Evolutionary conservation across 2,329 filamentous ascomycete species (phyloP), one percentile per base, ranked within the genome.

Genomic region (Ampelomyces quisqualis): DNA sequence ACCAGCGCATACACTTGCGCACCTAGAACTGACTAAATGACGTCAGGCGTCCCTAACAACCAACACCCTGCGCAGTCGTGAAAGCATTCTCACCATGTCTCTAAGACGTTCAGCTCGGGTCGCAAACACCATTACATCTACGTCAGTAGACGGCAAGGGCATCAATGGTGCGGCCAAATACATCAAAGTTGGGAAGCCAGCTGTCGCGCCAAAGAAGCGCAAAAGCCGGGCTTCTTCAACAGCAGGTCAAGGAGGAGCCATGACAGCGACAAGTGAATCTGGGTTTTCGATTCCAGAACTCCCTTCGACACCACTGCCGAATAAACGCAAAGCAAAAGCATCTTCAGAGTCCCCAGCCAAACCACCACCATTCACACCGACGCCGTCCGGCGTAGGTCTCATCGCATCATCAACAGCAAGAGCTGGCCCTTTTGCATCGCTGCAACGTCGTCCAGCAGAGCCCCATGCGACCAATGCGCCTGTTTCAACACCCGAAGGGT

Each of bases 401-500:
- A 74, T 78, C 52, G 63, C 54, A 9, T 61, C 58, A 3, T 14
- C 46, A 29, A 45, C 51, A 2, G 26, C 23, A n/a, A n/a, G n/a
- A n/a, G n/a, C n/a, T n/a, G n/a, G n/a, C n/a, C n/a, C n/a, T n/a
- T n/a, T 53, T 2, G 45, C 38, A 1, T 67, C 67, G 15, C 14
- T 40, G 6, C 56, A 55, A 26, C 67, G 73, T 36, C 77, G 84
- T 17, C 76, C 85, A 2, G 84, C 82, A 10, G 75, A 82, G 49
- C 81, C 84, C 0, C 77, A 78, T 51, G 70, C 73, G 10, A 86
- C 84, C 29, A 88, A 89, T 62, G 86, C 85, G 1, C 76, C 80
- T 1, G 73, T 90, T 7, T 68, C 87, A n/a, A 88, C 86, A 0
- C 85, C 86, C 2, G 78, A 83, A 59, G 83, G 84, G 3, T 85